Evolutionary conservation across 1,284 basidiomycete genomes (phyloP), one percentile per base, ranked within the genome.

Genomic region (Chalciporus piperatoides): DNA sequence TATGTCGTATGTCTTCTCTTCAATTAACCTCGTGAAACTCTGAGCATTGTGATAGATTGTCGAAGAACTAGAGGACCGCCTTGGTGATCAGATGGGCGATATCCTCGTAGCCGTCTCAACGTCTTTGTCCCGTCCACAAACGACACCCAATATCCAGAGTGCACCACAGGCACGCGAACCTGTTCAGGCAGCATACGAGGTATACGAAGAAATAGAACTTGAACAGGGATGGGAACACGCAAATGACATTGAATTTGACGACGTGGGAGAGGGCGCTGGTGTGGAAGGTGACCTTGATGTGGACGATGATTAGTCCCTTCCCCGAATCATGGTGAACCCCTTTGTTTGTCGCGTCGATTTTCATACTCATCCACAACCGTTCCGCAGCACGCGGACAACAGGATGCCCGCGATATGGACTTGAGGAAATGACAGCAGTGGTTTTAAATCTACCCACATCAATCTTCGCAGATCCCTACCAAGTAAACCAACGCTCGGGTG

Each of bases 1-100:
- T 95, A 97, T 59, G 86, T 92, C 41, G 92, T 95, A 59, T 51
- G 90, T 80, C 14, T 28, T 28, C n/a, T n/a, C 33, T 36, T 14
- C 28, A 17, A 7, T 15, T 6, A 12, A 10, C 2, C 24, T 2
- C 14, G 2, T n/a, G 36, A 4, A 23, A n/a, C 32, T 21, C 44
- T 54, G 47, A 53, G 23, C 19, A n/a, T 9, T 8, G 25, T 25
- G 19, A 39, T 58, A 96, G 92, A 86, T 95, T 44, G 82, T 97
- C 12, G 92, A 97, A 68, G 92, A 96, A 65, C 72, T 92, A 2
- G 90, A 93, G 67, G 86, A 89, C 55, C 79, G 93, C 36, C 78
- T 95, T 6, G 79, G 81, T 0, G 78, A 83, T 19, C 73, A 76
- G 33, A 87, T 94, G 71, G 78, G 88, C 14, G 78, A 83, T 15